Base-by-base conservation (phyloP, 148 eudicot genomes). In the Vaccinium corymbosum region DNA sequence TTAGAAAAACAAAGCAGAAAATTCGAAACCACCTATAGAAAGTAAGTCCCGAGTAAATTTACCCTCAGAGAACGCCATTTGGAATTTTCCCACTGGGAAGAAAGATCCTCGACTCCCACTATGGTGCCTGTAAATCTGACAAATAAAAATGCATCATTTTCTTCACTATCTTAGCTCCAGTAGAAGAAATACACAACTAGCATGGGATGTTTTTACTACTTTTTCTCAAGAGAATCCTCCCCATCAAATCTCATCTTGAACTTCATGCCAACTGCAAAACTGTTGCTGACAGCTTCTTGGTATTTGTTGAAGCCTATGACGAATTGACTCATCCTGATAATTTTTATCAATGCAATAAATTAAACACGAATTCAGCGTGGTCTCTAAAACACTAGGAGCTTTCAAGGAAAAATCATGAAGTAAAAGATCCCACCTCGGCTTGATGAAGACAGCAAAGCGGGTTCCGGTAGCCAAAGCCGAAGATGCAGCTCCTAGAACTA, bases 241-340 rank as follows among this genome's bases (percentile, higher is more conserved):
- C 98, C 98, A 85, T 94, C 99, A 83, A 97, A 97, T 80, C 90
- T 90, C 99, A 95, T 97, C 88, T 89, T 94, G 83, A 97, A 93
- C 86, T 97, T 91, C 95, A 90, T 90, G 70, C 99, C 98, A 12
- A 95, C 91, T 46, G 87, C 79, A 74, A 89, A 91, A 12, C 87
- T 87, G 66, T 92, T 89, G 81, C 90, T 88, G 42, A 90, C 88
- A 49, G 99, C 90, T 88, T 95, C 98, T 78, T 94, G 88, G 80
- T 95, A 97, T 84, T 94, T 95, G 91, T 93, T 94, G 88, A 97
- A 82, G 55, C 99, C 95, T 19, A 97, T 90, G 84, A 97, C 93
- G 85, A 97, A 97, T 83, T 95, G 98, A 89, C 98, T 93, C 76
- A 92, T 97, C 92, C 99, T 97, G 87, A 71, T 52, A 68, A 46